Base-by-base conservation (phyloP, 23 red algal genomes). In the Gracilaria vermiculophylla region DNA sequence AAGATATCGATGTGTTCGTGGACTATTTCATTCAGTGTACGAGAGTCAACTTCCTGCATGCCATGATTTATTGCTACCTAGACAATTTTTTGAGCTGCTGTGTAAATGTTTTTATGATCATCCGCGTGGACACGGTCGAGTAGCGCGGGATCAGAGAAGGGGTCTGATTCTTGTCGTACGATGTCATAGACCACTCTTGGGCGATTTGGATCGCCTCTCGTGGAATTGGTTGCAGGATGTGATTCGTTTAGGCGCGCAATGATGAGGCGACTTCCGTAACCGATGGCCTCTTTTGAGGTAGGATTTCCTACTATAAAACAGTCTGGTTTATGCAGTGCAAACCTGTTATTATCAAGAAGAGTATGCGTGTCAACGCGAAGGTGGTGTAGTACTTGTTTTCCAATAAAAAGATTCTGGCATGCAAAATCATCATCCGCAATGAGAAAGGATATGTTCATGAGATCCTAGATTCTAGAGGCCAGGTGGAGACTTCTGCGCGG, bases 391-490 rank as follows among this genome's bases (percentile, higher is more conserved):
- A 72, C 82, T 33, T 62, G 82, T 39, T 24, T 20, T 16, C 82
- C 60, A 37, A 86, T 72, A 7, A 73, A 45, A 12, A 86, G 35
- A 39, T 86, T 10, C 55, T 71, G 32, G 41, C 82, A 72, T 2
- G 62, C 62, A 10, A 86, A 37, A 7, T 86, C 82, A 40, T 86
- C 82, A 49, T 86, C n/a, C n/a, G n/a, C n/a, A n/a, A n/a, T n/a
- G n/a, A n/a, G n/a, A n/a, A n/a, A n/a, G n/a, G n/a, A n/a, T n/a
- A n/a, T n/a, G n/a, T n/a, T n/a, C n/a, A n/a, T n/a, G n/a, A n/a
- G n/a, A n/a, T n/a, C n/a, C n/a, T 64, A 64, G 17, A 53, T 49
- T 36, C 61, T 51, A 23, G 67, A 49, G 4, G 62, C 47, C 34
- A 86, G 65, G 19, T 86, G 61, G 5, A 86, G 82, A 4, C 72